These are phyloP conservation scores for Chlamydomonas reinhardtii DNA, from an alignment of 163 green algal genomes.

Conservation along the genomic window DNA sequence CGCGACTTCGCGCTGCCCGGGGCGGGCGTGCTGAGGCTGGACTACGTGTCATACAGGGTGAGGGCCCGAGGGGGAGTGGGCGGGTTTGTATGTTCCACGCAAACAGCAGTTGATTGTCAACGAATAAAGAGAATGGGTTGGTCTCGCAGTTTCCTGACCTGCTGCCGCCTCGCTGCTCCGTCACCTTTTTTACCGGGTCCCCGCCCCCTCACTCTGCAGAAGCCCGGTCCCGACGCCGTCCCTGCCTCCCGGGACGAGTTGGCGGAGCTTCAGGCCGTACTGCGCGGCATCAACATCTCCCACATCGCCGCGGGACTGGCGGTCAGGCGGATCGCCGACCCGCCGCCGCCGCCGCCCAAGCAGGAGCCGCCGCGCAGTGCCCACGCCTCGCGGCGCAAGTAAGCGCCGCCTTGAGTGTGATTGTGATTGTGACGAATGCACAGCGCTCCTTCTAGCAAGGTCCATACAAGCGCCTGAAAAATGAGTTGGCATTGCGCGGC, in stretches of 20 bases:
- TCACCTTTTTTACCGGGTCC: too few relatives aligned
- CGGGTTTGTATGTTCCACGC: too few relatives aligned
- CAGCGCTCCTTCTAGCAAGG: too few relatives aligned
- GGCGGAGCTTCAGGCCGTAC: constrained; percentile 30
- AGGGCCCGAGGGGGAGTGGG: neutral
- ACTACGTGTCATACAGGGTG: constrained; percentile 68
- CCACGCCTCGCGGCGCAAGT: neutral
- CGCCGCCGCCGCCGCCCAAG: constrained; percentile 7
- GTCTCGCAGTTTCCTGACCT: too few relatives aligned
- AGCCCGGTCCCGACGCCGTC: neutral
- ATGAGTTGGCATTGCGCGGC: too few relatives aligned
- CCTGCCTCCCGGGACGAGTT: constrained; percentile 29
- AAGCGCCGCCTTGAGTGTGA: too few relatives aligned
- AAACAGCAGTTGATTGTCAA: too few relatives aligned
- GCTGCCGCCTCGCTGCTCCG: too few relatives aligned
- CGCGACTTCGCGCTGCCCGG: constrained; percentile 61
- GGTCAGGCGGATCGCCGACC: constrained; percentile 22
- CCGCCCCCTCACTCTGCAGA: neutral
- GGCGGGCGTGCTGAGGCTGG: constrained; percentile 61
- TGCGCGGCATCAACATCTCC: constrained; percentile 32
- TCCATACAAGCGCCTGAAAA: too few relatives aligned
- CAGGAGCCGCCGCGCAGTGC: neutral
- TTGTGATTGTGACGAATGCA: too few relatives aligned
- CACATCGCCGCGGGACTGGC: constrained; percentile 26
- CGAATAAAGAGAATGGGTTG: too few relatives aligned